A percentile compares a stretch with the other conserved stretches of the same genome.
Evolutionary conservation across 352 stramenopile genomes (phyloP).

Genomic region (Saprolegnia parasitica): DNA sequence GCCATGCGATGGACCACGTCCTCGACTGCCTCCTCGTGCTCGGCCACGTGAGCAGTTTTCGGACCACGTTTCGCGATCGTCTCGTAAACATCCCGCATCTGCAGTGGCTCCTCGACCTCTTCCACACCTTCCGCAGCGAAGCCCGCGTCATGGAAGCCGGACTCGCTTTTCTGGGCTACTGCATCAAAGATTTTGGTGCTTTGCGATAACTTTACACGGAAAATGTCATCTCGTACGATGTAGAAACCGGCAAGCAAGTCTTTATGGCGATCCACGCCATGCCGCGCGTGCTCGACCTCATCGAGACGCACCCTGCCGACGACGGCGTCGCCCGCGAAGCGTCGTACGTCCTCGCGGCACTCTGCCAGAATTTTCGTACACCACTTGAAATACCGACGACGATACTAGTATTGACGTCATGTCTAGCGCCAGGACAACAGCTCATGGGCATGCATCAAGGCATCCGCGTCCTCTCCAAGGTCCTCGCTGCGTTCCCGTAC

Average conservation of each 20-base stretch:
- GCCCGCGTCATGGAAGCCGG: background rate
- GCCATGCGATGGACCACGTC: conserved; percentile 8
- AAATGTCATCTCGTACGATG: background rate
- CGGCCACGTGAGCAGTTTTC: background rate
- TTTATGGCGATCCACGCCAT: conserved; percentile 8
- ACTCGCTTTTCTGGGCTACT: background rate
- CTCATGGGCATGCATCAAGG: conserved; percentile 28
- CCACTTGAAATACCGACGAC: background rate
- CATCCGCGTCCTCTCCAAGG: conserved; percentile 38
- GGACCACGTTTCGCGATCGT: background rate
- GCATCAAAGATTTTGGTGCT: conserved; percentile 7
- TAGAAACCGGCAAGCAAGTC: conserved; percentile 16
- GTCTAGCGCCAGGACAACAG: background rate
- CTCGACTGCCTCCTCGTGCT: conserved; percentile 14
- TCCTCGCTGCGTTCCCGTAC: conserved; percentile 38
- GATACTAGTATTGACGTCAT: background rate
- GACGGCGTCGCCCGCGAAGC: conserved; percentile 13
- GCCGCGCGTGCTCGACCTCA: conserved; percentile 8
- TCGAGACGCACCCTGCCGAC: background rate
- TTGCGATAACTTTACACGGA: background rate
- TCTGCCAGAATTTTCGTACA: conserved; percentile 13
- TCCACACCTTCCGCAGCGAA: background rate
- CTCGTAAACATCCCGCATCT: background rate
- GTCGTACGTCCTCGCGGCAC: conserved; percentile 7
- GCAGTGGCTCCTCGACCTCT: background rate